These are phyloP conservation scores for Ascochyta koolunga DNA, from an alignment of 2,329 filamentous ascomycete species.

Conservation along the genomic window DNA sequence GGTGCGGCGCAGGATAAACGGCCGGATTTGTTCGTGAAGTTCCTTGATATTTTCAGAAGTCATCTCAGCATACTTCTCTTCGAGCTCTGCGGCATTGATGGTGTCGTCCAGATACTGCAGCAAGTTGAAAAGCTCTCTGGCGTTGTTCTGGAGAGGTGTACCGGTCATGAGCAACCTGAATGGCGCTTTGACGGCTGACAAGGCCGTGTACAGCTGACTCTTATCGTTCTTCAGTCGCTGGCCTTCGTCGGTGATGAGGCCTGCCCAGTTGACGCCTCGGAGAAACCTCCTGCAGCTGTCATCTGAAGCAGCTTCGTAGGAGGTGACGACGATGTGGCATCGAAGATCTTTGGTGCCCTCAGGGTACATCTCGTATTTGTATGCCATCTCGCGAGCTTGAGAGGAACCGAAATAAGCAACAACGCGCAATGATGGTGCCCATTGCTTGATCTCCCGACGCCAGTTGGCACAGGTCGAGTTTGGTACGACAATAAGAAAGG, in stretches of 20 bases:
- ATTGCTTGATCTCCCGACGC: conserved; percentile 93
- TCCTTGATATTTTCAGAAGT: conserved; percentile 81
- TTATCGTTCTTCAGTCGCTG: conserved; percentile 94
- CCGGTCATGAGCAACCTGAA: conserved; percentile 86
- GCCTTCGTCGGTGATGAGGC: conserved; percentile 91
- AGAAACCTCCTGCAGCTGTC: conserved; percentile 71
- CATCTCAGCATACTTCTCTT: conserved; percentile 76
- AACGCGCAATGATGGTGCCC: conserved; percentile 83
- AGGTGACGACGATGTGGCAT: conserved; percentile 92
- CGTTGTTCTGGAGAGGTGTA: conserved; percentile 95
- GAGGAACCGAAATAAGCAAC: conserved; percentile 90
- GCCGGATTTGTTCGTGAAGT: conserved; percentile 82
- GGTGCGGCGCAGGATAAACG: conserved; percentile 75
- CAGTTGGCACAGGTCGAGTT: conserved; percentile 98
- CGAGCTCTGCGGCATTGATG: conserved; percentile 73
- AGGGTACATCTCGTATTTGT: conserved; percentile 85
- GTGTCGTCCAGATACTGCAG: conserved; percentile 86
- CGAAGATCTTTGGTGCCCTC: conserved; percentile 68
- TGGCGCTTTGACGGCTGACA: conserved; percentile 75
- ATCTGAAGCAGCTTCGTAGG: conserved; percentile 87
- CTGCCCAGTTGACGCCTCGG: conserved; percentile 77
- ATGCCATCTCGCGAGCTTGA: conserved; percentile 75
- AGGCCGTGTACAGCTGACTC: conserved; percentile 76
- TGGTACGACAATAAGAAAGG: conserved; percentile 90
- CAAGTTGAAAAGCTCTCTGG: conserved; percentile 93